These are phyloP conservation scores for Pistacia integerrima DNA, from an alignment of 345 rosid genomes.

Conservation along the genomic window DNA sequence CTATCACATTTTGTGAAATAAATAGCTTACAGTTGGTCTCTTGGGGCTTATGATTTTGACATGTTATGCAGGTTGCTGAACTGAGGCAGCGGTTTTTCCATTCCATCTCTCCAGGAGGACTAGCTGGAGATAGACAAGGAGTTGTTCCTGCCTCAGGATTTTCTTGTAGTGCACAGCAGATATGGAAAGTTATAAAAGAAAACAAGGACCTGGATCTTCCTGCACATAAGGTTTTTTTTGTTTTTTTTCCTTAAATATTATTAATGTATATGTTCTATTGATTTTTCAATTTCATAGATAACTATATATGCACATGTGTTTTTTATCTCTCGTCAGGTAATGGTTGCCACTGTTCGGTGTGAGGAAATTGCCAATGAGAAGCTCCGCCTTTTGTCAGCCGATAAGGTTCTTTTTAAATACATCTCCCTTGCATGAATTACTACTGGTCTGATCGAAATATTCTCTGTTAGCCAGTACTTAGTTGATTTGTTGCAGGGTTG, in stretches of 20 bases:
- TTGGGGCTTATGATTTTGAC: background rate
- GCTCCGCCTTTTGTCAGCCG: slow-evolving; percentile 44
- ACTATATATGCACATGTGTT: background rate
- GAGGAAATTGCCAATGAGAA: slow-evolving; percentile 84
- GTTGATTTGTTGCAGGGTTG: slow-evolving; percentile 49
- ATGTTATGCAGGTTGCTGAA: slow-evolving; percentile 59
- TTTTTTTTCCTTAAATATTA: background rate
- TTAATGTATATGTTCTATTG: background rate
- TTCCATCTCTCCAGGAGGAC: slow-evolving; percentile 89
- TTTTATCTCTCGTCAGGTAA: slow-evolving; percentile 50
- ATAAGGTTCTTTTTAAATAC: slow-evolving; percentile 39
- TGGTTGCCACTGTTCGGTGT: slow-evolving; percentile 96
- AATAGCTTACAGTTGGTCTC: slow-evolving; percentile 2
- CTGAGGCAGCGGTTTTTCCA: slow-evolving; percentile 73
- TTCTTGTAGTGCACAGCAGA: slow-evolving; percentile 77
- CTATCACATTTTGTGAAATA: slow-evolving; percentile 4
- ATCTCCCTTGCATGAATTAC: slow-evolving; percentile 7
- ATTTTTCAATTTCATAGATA: slow-evolving; percentile 14
- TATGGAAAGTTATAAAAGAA: slow-evolving; percentile 83
- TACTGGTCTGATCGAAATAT: slow-evolving; percentile 15
- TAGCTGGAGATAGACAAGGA: slow-evolving; percentile 86
- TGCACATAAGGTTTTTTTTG: slow-evolving; percentile 73
- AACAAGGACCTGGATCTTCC: slow-evolving; percentile 93
- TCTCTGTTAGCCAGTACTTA: slow-evolving; percentile 6
- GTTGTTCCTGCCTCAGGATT: slow-evolving; percentile 91